A percentile compares a stretch with the other conserved stretches of the same genome.
These are phyloP conservation scores for Oemleria cerasiformis DNA, from an alignment of 306 rosid genomes.

Conservation along the genomic window DNA sequence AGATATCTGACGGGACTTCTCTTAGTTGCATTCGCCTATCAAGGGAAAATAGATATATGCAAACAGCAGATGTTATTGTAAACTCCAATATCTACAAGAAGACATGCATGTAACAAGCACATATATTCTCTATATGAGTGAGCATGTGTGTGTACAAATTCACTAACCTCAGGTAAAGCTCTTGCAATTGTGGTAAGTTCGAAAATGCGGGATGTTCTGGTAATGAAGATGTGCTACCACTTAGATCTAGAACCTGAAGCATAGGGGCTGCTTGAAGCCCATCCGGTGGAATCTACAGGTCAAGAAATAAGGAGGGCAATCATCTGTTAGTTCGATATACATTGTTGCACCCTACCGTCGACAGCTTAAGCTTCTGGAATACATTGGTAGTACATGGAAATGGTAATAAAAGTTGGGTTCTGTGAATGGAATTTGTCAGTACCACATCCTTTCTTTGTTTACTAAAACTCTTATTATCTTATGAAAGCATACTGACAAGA, in stretches of 20 bases:
- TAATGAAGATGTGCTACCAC: slow-evolving; percentile 65
- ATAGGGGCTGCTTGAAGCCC: slow-evolving; percentile 68
- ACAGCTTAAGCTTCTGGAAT: not conserved
- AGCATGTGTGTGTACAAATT: slow-evolving; percentile 17
- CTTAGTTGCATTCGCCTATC: slow-evolving; percentile 65
- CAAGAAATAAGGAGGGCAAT: slow-evolving; percentile 23
- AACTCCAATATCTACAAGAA: not conserved
- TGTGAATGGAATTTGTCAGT: not conserved
- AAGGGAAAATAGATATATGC: slow-evolving; percentile 19
- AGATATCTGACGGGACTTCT: slow-evolving; percentile 70
- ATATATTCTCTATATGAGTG: not conserved
- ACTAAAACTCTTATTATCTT: not conserved
- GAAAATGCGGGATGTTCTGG: slow-evolving; percentile 63
- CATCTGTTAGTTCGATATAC: slow-evolving; percentile 5
- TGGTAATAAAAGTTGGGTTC: not conserved
- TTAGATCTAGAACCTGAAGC: slow-evolving; percentile 79
- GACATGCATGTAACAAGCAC: slow-evolving; percentile 7
- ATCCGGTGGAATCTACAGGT: slow-evolving; percentile 69
- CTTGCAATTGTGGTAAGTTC: slow-evolving; percentile 63
- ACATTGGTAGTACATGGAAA: not conserved
- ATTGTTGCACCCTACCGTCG: not conserved
- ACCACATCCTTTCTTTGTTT: not conserved
- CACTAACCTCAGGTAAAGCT: slow-evolving; percentile 84
- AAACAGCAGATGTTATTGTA: slow-evolving; percentile 4
- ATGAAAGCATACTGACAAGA: not conserved